Percentiles rank a stretch among this genome's conserved stretches.
Evolutionary conservation across 768 basidiomycete species (phyloP).

Genomic region (Tremella fuciformis): DNA sequence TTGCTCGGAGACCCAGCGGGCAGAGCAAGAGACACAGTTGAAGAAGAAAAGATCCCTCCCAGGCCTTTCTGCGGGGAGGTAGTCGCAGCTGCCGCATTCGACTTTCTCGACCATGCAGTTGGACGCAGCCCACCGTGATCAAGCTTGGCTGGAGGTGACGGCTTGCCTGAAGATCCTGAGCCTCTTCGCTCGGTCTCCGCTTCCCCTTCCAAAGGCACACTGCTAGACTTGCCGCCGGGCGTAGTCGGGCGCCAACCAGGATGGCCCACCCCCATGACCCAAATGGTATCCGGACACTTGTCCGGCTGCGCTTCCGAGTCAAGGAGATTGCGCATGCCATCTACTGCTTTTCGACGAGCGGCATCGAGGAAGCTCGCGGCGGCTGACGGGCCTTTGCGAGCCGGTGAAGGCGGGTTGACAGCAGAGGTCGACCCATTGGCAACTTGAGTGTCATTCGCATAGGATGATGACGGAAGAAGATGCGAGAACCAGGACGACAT

Average conservation of each 20-base stretch:
- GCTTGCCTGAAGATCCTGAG: slow-evolving; percentile 23
- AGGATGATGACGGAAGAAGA: slow-evolving; percentile 32
- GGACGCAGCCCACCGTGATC: slow-evolving; percentile 21
- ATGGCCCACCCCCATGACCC: slow-evolving; percentile 78
- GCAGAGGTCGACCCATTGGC: not conserved
- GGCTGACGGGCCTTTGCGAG: slow-evolving; percentile 36
- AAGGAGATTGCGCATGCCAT: slow-evolving; percentile 73
- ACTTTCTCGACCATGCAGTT: slow-evolving; percentile 24
- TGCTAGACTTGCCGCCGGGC: slow-evolving; percentile 15
- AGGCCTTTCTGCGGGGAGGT: slow-evolving; percentile 33
- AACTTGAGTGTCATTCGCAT: slow-evolving; percentile 8
- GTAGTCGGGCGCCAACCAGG: slow-evolving; percentile 43
- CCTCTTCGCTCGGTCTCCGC: slow-evolving; percentile 8
- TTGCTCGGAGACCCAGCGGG: slow-evolving; percentile 30
- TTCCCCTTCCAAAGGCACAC: slow-evolving; percentile 19
- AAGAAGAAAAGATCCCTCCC: slow-evolving; percentile 38
- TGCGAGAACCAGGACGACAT: slow-evolving; percentile 50
- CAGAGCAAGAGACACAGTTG: slow-evolving; percentile 34
- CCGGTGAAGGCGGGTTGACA: slow-evolving; percentile 31
- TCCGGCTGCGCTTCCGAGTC: slow-evolving; percentile 86
- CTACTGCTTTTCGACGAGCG: slow-evolving; percentile 46
- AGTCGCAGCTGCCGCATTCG: slow-evolving; percentile 15
- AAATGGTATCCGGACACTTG: slow-evolving; percentile 75
- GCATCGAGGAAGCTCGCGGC: slow-evolving; percentile 46
- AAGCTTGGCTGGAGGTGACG: slow-evolving; percentile 23